Evolutionary conservation across 768 basidiomycete genomes (phyloP).

Genomic region (Daedaleopsis sinensis): DNA sequence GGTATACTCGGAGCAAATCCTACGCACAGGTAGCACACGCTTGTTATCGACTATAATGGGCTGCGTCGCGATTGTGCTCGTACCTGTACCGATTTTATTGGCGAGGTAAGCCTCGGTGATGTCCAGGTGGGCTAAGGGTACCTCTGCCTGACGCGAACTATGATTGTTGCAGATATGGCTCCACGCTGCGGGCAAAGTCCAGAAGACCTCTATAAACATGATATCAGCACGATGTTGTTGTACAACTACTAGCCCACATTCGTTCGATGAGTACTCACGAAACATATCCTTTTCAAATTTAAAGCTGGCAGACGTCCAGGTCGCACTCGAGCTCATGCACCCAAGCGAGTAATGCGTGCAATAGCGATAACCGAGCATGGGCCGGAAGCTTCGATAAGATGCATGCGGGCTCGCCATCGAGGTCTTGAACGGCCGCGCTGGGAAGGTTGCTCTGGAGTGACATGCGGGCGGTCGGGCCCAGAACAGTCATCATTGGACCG

Average conservation of each 20-base stretch:
- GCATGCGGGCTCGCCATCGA: too few relatives aligned
- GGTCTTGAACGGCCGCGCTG: not conserved
- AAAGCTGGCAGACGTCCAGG: too few relatives aligned
- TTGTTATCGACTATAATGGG: slow-evolving; percentile 66
- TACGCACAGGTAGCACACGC: slow-evolving; percentile 46
- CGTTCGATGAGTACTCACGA: too few relatives aligned
- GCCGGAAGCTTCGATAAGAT: too few relatives aligned
- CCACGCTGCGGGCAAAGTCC: slow-evolving; percentile 14
- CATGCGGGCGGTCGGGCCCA: not conserved
- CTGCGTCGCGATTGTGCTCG: slow-evolving; percentile 50
- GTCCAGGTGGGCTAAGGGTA: too few relatives aligned
- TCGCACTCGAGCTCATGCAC: too few relatives aligned
- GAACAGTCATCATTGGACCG: too few relatives aligned
- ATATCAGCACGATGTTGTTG: too few relatives aligned
- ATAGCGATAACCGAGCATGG: too few relatives aligned
- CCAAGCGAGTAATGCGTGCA: too few relatives aligned
- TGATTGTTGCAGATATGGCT: not conserved
- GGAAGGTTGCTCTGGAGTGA: not conserved
- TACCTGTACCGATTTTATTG: slow-evolving; percentile 42
- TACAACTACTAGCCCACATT: too few relatives aligned
- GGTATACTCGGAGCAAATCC: slow-evolving; percentile 63
- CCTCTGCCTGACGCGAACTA: not conserved
- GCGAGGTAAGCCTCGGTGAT: slow-evolving; percentile 10
- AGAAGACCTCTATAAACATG: not conserved
- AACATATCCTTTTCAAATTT: too few relatives aligned